Conservation (phyloP, 1,139 yeast genomes). For the Candida smagusa region DNA sequence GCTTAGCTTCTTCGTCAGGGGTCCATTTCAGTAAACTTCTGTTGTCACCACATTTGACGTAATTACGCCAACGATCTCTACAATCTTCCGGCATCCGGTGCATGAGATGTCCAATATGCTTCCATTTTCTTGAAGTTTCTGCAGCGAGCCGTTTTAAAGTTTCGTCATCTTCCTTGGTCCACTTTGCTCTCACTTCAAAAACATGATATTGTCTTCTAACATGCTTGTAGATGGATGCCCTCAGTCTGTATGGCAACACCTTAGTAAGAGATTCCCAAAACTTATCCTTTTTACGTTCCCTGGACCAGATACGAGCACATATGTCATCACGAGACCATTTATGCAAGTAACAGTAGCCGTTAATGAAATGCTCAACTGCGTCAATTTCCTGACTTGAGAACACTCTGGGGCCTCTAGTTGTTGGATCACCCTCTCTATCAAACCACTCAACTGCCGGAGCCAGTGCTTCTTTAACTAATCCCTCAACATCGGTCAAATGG, state of each 20-base stretch:
- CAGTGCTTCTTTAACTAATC: slow-evolving; percentile 36
- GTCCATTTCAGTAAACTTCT: slow-evolving; percentile 81
- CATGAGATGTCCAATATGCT: slow-evolving; percentile 68
- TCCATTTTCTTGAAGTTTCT: slow-evolving; percentile 81
- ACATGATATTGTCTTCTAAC: slow-evolving; percentile 86
- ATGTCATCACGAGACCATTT: slow-evolving; percentile 63
- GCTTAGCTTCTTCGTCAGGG: slow-evolving; percentile 60
- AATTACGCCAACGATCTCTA: slow-evolving; percentile 93
- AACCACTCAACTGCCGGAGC: slow-evolving; percentile 38
- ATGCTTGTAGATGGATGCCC: slow-evolving; percentile 89
- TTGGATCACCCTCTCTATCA: slow-evolving; percentile 27
- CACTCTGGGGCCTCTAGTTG: slow-evolving; percentile 36
- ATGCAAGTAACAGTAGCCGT: slow-evolving; percentile 61
- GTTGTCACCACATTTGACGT: slow-evolving; percentile 81
- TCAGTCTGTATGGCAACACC: slow-evolving; percentile 76
- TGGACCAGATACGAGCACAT: slow-evolving; percentile 84
- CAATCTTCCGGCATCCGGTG: slow-evolving; percentile 98
- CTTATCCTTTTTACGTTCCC: slow-evolving; percentile 77
- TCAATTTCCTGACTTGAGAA: slow-evolving; percentile 65
- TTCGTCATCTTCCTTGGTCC: slow-evolving; percentile 81
- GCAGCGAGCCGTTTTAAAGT: slow-evolving; percentile 59
- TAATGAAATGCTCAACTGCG: slow-evolving; percentile 70
- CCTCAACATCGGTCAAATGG: slow-evolving; percentile 29
- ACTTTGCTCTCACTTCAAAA: slow-evolving; percentile 81
- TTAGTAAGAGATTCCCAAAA: slow-evolving; percentile 83